Base-by-base conservation (phyloP, 2,329 filamentous ascomycete species). In the Chaetomium globosum region DNA sequence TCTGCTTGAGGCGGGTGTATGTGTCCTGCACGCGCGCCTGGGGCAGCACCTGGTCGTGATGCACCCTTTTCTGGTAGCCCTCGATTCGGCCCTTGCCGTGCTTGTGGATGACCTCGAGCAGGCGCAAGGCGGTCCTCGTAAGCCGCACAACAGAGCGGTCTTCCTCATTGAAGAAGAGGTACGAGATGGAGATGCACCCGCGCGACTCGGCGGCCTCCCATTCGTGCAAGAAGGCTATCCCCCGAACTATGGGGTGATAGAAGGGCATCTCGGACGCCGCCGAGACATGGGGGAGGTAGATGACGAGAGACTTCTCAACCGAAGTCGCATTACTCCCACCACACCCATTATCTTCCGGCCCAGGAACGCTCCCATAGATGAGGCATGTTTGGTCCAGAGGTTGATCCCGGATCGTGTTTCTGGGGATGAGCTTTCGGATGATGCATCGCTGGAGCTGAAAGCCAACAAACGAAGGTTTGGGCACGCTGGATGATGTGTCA, bases 321-420 rank as follows among this genome's bases (percentile, higher is more conserved):
- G 21, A 4, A 21, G 49, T 28, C 7, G 2, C 71, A 30, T 77
- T 73, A 49, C 77, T 73, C 48, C 67, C 68, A 1, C 30, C 16
- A 5, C 30, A 2, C 26, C 4, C 26, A 26, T 26, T 4, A 26
- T 26, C 26, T 4, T 26, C 26, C 26, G 26, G 26, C 26, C 26
- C 10, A 16, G 6, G 75, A 73, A 61, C 33, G 36, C 65, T 72
- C 69, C 73, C 72, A 75, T 92, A 91, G 68, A 93, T 84, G 63
- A 91, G 83, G 75, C 92, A 96, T 1, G 92, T 96, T 77, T 98
- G 94, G 64, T 92, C 84, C 68, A 97, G 77, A 1, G 89, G 82
- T 23, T 81, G 80, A 76, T 98, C 94, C 30, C 94, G 80, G 62
- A 88, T 83, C 2, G 88, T 86, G 75, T 97, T 97, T 59, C 94